A percentile compares a stretch with the other conserved stretches of the same genome.
These are phyloP conservation scores for Blastomyces emzantsi DNA, from an alignment of 2,329 filamentous ascomycete genomes.

Conservation along the genomic window DNA sequence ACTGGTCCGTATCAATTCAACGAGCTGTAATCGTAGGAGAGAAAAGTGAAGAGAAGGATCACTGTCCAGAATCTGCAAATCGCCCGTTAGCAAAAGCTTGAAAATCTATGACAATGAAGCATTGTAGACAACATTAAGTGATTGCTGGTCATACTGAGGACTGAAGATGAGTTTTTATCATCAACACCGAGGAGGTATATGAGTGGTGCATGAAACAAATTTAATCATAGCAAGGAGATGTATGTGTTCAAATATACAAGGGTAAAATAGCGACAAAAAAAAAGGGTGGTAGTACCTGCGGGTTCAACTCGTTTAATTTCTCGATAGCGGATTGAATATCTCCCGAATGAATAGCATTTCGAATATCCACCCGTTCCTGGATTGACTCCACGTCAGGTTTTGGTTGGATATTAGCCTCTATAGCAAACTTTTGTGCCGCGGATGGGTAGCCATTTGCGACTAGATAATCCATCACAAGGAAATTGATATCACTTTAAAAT, in stretches of 20 bases:
- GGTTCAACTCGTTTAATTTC: constrained; percentile 78
- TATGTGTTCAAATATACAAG: constrained; percentile 33
- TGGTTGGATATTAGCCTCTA: constrained; percentile 78
- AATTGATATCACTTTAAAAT: constrained; percentile 74
- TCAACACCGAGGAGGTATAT: constrained; percentile 75
- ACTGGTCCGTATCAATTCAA: constrained; percentile 80
- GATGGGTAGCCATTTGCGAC: constrained; percentile 91
- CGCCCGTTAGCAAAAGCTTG: constrained; percentile 15
- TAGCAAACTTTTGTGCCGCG: constrained; percentile 86
- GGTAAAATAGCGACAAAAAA: constrained; percentile 11
- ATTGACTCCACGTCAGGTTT: constrained; percentile 66
- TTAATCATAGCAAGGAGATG: constrained; percentile 70
- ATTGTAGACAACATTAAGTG: constrained; percentile 13
- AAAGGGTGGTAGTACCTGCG: constrained; percentile 58
- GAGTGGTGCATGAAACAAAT: constrained; percentile 99
- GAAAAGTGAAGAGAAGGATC: constrained; percentile 81
- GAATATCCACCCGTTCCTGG: constrained; percentile 68
- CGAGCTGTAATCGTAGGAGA: constrained; percentile 78
- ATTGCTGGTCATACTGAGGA: constrained; percentile 69
- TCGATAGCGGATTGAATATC: constrained; percentile 80
- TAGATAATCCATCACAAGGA: constrained; percentile 90
- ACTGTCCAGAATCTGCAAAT: constrained; percentile 68
- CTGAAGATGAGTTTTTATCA: constrained; percentile 73
- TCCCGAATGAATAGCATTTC: constrained; percentile 74
- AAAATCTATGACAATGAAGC: constrained; percentile 11